Evolutionary conservation across 2,329 filamentous ascomycete genomes (phyloP).

Genomic region (Microcyclosporella mali): DNA sequence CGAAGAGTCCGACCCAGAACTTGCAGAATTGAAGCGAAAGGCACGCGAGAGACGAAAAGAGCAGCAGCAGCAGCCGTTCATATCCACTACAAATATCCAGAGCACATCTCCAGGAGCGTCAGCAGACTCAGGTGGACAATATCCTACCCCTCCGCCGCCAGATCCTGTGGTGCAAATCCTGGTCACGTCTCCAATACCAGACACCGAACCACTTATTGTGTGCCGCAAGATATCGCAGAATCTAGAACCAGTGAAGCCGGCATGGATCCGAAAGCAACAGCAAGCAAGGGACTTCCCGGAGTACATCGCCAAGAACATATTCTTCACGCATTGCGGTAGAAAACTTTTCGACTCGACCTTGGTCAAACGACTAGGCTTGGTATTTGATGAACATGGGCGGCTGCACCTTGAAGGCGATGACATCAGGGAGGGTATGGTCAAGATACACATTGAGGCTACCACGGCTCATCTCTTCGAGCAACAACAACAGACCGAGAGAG

Average conservation of each 20-base stretch:
- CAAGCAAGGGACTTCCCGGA: slow-evolving; percentile 38
- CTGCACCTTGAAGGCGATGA: slow-evolving; percentile 40
- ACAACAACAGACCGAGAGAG: slow-evolving; percentile 40
- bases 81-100: slow-evolving; percentile 6
- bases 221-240: slow-evolving; percentile 61
- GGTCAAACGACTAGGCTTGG: slow-evolving; percentile 61
- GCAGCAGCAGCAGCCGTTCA: slow-evolving; percentile 5
- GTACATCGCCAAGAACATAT: slow-evolving; percentile 48
- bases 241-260: slow-evolving; percentile 59
- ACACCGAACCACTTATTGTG: slow-evolving; percentile 56
- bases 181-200: slow-evolving; percentile 60
- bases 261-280: slow-evolving; percentile 62
- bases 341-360: slow-evolving; percentile 72
- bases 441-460: slow-evolving; percentile 72
- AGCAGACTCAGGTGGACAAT: slow-evolving; percentile 2
- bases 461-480: slow-evolving; percentile 57
- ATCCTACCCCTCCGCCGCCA: slow-evolving; percentile 20
- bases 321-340: slow-evolving; percentile 72
- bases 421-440: slow-evolving; percentile 46
- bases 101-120: slow-evolving; percentile 1
- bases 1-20: slow-evolving; percentile 37
- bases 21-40: slow-evolving; percentile 37
- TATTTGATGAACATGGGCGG: slow-evolving; percentile 37
- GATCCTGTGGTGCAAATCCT: slow-evolving; percentile 57
- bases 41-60: slow-evolving; percentile 33